Evolutionary conservation across 176 grass and related monocot species (phyloP).

Genomic region (Aegilops speltoides): DNA sequence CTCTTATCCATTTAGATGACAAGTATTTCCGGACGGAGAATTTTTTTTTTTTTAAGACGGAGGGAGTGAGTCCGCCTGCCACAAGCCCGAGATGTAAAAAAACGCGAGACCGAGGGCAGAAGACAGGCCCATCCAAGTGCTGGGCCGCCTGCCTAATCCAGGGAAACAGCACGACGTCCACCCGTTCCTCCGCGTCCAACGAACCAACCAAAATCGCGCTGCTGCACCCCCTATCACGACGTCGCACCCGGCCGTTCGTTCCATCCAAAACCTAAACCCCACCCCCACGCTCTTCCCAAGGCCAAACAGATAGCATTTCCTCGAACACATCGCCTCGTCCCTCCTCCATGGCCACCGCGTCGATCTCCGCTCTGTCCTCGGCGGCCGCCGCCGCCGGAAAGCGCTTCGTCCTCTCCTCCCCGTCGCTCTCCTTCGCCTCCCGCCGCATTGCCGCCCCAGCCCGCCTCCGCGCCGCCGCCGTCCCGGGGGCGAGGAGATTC

Average conservation of each 20-base stretch:
- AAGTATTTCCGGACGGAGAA: too few relatives aligned
- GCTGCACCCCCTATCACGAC: background rate
- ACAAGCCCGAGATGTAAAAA: too few relatives aligned
- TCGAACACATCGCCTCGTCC: constrained; percentile 3
- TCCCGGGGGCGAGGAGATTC: background rate
- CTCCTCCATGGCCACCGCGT: constrained; percentile 28
- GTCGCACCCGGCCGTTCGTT: background rate
- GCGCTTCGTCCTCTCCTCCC: constrained; percentile 18
- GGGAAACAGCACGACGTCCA: constrained; percentile 11
- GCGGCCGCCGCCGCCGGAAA: background rate
- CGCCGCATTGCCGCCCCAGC: background rate
- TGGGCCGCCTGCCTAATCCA: background rate
- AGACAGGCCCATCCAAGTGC: too few relatives aligned
- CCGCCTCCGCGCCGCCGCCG: background rate
- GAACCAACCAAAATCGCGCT: background rate
- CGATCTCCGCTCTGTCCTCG: constrained; percentile 15
- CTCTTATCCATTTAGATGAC: too few relatives aligned
- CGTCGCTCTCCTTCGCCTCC: constrained; percentile 26
- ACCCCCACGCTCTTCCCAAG: background rate
- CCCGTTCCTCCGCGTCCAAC: background rate
- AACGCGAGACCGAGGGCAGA: too few relatives aligned
- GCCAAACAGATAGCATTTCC: constrained; percentile 19
- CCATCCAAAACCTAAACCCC: constrained; percentile 3
- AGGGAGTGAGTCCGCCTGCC: too few relatives aligned
- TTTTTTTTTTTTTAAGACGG: too few relatives aligned